Percentiles rank a stretch among this genome's conserved stretches.
These are phyloP conservation scores for Brettanomyces sp. DNA, from an alignment of 805 yeast species.

Conservation along the genomic window DNA sequence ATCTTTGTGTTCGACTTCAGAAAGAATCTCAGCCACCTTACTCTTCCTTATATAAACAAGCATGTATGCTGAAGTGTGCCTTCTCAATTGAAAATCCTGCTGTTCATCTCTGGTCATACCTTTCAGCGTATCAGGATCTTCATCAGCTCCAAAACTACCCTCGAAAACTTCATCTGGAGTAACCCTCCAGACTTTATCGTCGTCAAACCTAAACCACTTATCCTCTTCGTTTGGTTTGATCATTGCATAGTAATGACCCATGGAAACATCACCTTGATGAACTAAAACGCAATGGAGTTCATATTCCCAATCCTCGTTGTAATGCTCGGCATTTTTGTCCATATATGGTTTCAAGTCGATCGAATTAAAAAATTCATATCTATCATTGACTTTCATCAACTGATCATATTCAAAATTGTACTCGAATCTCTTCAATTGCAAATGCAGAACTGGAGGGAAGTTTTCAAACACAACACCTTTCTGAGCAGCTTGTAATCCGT, in stretches of 20 bases:
- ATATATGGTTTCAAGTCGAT: conserved; percentile 76
- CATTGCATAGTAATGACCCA: conserved; percentile 95
- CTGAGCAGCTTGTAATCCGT: conserved; percentile 89
- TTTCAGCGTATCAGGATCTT: conserved; percentile 38
- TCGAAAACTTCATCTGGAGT: conserved; percentile 80
- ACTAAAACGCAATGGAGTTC: conserved; percentile 88
- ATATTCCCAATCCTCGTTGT: conserved; percentile 62
- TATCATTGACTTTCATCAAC: conserved; percentile 84
- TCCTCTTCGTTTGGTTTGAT: conserved; percentile 66
- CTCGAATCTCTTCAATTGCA: conserved; percentile 90
- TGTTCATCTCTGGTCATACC: conserved; percentile 50
- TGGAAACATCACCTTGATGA: conserved; percentile 90
- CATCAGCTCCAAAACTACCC: conserved; percentile 83
- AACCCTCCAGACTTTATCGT: conserved; percentile 86
- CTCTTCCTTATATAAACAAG: conserved; percentile 77
- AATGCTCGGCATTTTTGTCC: conserved; percentile 42
- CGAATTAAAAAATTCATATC: conserved; percentile 77
- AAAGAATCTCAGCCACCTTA: conserved; percentile 47
- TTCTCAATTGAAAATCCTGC: conserved; percentile 54
- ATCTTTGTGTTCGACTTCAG: conserved; percentile 42
- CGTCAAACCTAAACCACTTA: conserved; percentile 89
- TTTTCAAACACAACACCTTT: conserved; percentile 90
- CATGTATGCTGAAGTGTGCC: conserved; percentile 96
- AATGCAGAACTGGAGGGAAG: conserved; percentile 87
- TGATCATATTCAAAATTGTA: conserved; percentile 86